Evolutionary conservation across 306 rosid species (phyloP).

Genomic region (Coriaria nepalensis): DNA sequence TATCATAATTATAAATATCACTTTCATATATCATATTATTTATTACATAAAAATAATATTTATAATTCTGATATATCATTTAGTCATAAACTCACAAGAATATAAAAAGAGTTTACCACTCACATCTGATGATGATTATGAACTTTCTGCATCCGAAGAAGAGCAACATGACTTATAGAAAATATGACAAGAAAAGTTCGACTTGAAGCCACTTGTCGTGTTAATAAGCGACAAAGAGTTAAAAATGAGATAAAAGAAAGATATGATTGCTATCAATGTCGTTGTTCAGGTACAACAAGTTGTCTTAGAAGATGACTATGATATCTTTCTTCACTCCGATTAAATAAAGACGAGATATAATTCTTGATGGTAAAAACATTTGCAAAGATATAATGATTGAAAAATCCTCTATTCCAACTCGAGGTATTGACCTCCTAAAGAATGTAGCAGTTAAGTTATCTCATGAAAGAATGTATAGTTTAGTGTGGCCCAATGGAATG

Average conservation of each 20-base stretch:
- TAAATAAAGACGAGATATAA: slow-evolving; percentile 42
- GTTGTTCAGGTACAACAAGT: slow-evolving; percentile 39
- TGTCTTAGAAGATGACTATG: slow-evolving; percentile 52
- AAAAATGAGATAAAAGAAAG: slow-evolving; percentile 48
- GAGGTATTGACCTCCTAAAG: slow-evolving; percentile 45
- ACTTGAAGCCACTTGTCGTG: slow-evolving; percentile 23
- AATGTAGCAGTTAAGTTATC: slow-evolving; percentile 38
- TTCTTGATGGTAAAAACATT: slow-evolving; percentile 44
- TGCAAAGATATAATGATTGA: slow-evolving; percentile 38
- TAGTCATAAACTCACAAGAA: no score
- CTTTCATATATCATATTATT: no score
- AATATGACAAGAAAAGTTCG: slow-evolving; percentile 20
- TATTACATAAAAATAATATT: no score
- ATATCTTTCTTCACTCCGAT: slow-evolving; percentile 68
- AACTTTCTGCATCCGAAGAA: slow-evolving; percentile 17
- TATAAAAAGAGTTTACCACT: no score
- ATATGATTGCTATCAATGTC: slow-evolving; percentile 33
- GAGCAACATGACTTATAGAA: slow-evolving; percentile 15
- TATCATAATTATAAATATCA: no score
- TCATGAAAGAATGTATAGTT: slow-evolving; percentile 49
- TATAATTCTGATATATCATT: no score
- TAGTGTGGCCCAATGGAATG: slow-evolving; percentile 55
- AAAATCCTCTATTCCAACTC: slow-evolving; percentile 38
- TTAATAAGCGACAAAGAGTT: slow-evolving; percentile 33
- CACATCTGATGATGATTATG: slow-evolving; percentile 53